Percentiles rank a stretch among this genome's conserved stretches.
phyloP scores from a whole-genome alignment of 2,329 filamentous ascomycete species.

The Cercospora sp. region DNA sequence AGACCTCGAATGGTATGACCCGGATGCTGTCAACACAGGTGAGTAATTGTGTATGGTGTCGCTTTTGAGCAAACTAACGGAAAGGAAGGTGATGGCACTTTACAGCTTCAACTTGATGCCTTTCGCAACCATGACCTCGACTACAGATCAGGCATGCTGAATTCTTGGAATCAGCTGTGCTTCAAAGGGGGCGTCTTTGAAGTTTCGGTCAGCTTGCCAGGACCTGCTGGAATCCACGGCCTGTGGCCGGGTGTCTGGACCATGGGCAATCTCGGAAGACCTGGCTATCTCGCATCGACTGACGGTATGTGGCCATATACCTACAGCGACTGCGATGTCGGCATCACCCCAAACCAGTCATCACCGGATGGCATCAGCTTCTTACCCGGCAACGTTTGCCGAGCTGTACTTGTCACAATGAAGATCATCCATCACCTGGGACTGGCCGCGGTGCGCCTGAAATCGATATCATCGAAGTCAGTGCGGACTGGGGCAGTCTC shows the following conservation, averaged over 20 bases:
- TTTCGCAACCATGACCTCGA: conserved; percentile 62
- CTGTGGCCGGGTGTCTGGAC: conserved; percentile 58
- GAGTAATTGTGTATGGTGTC: conserved; percentile 6
- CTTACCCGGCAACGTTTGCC: conserved; percentile 48
- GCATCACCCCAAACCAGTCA: conserved; percentile 54
- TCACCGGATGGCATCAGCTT: conserved; percentile 46
- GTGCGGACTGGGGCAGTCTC: conserved; percentile 45
- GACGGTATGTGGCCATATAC: conserved; percentile 59
- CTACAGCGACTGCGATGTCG: conserved; percentile 51
- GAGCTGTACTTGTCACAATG: conserved; percentile 48
- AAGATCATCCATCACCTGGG: conserved; percentile 52
- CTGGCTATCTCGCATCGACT: conserved; percentile 54
- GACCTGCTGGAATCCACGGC: conserved; percentile 52
- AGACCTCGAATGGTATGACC: conserved; percentile 55
- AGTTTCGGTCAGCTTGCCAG: conserved; percentile 55
- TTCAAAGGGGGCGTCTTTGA: conserved; percentile 58
- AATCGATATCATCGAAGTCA: conserved; percentile 53
- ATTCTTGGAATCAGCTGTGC: conserved; percentile 56
- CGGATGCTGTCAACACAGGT: conserved; percentile 54
- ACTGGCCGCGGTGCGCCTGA: conserved; percentile 52
- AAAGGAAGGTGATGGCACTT: conserved; percentile 34
- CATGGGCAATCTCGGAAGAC: conserved; percentile 57
- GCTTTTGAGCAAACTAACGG: background rate
- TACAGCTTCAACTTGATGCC: conserved; percentile 63
- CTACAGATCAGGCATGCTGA: conserved; percentile 55